These are phyloP conservation scores for Platanthera guangdongensis DNA, from an alignment of 106 monocot genomes.

Conservation along the genomic window DNA sequence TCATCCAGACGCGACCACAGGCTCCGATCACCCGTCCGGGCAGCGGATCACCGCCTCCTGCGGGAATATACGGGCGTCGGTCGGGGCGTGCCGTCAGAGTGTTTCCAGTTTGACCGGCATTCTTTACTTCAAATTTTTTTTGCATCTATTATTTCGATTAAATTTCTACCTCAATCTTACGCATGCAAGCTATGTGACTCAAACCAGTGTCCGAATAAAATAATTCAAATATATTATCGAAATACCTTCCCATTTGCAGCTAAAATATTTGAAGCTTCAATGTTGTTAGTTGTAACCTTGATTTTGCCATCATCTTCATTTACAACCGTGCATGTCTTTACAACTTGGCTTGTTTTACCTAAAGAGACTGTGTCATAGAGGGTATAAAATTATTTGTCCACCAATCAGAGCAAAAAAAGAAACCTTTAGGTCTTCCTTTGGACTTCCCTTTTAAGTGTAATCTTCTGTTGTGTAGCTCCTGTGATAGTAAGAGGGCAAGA, in stretches of 20 bases:
- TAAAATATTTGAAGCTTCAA: conserved; percentile 10
- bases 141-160: not conserved
- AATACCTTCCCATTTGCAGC: conserved; percentile 1
- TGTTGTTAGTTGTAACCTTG: not conserved
- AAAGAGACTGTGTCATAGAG: not conserved
- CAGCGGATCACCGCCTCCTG: too few species aligned
- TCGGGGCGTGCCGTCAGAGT: too few species aligned
- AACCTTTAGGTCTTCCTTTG: conserved; percentile 43
- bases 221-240: not conserved
- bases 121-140: not conserved
- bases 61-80: too few species aligned
- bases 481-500: not conserved
- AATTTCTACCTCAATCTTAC: not conserved
- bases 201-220: not conserved
- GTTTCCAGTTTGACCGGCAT: not conserved
- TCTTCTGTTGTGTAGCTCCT: conserved; percentile 48
- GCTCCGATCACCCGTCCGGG: too few species aligned
- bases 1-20: too few species aligned
- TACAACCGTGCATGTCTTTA: conserved; percentile 4
- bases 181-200: not conserved
- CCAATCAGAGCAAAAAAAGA: not conserved
- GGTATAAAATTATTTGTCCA: not conserved
- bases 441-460: conserved; percentile 35
- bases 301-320: not conserved
- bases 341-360: conserved; percentile 11